Base-by-base conservation (phyloP, 768 basidiomycete species). In the Tulasnella sp. region DNA sequence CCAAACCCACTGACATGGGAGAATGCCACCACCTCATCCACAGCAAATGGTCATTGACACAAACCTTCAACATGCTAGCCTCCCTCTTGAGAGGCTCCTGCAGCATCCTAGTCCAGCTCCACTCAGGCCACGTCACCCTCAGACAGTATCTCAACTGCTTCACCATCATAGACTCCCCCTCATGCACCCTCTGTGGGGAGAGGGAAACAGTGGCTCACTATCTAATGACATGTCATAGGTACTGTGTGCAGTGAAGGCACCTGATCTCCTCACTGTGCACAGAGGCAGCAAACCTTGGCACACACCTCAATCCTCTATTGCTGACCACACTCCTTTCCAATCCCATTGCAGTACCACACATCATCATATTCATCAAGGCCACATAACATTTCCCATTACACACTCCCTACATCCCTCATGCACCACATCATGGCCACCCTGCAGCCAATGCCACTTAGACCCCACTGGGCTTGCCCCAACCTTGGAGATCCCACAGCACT, bases 181-280 rank as follows among this genome's bases (percentile, higher is more conserved):
- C 26, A 5, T 65, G 64, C 53, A 15, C 42, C 3, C 3, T 10
- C 26, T 65, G 64, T 51, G 15, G 42, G 4, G 30, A 26, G 3
- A 34, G 29, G 21, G 64, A 65, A 21, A 61, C 64, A 13, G 59
- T 61, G 9, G 52, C 38, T 15, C 64, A 65, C 30, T 65, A 61
- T 59, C 60, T 65, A 4, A 4, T 56, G 3, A 11, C 23, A 38
- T 65, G 64, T 34, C 2, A 9, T 11, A 11, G 59, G 17, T 61
- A 51, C 27, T 21, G 19, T 27, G 23, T 30, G 19, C 19, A 61
- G 21, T 56, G 59, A 32, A 23, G 32, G 34, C 19, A 60, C 11
- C 42, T 61, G 41, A 1, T 24, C 2, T 4, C 3, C 4, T 13
- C 2, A 17, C 51, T 53, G 13, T 11, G 29, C 17, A 19, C 23